Conservation (phyloP, 2,329 filamentous ascomycete genomes). For the Sporothrix inflata region DNA sequence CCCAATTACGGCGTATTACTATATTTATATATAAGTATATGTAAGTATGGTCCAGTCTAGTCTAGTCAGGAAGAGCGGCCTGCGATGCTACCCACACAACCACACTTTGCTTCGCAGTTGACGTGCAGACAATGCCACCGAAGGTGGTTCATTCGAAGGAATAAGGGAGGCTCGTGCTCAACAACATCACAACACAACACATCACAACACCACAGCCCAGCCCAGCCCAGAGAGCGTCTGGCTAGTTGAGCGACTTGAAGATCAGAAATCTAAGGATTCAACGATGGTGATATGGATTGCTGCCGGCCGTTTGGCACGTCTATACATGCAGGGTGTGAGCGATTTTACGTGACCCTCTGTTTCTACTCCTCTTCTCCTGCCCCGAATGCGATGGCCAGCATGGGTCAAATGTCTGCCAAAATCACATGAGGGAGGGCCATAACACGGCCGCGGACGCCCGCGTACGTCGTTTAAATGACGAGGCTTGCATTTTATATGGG, state of each 20-base stretch:
- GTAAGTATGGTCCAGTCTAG: background rate
- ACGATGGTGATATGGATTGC: background rate
- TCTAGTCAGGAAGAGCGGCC: background rate
- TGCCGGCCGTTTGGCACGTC: no score
- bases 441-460: no score
- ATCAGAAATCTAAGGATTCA: background rate
- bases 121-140: background rate
- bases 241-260: background rate
- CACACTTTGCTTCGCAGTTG: background rate
- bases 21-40: background rate
- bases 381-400: no score
- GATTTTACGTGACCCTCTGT: no score
- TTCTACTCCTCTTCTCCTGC: no score
- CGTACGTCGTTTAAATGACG: no score
- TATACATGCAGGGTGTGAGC: no score
- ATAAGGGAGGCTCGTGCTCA: conserved; percentile 3
- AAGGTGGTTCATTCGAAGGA: background rate
- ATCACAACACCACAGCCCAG: background rate
- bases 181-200: background rate
- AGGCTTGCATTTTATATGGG: no score
- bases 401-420: no score
- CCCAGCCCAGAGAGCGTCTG: background rate
- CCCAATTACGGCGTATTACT: background rate
- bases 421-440: no score
- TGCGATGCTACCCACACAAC: background rate